Base-by-base conservation (phyloP, 148 eudicot genomes). In the Amaranthus hypochondriacus region DNA sequence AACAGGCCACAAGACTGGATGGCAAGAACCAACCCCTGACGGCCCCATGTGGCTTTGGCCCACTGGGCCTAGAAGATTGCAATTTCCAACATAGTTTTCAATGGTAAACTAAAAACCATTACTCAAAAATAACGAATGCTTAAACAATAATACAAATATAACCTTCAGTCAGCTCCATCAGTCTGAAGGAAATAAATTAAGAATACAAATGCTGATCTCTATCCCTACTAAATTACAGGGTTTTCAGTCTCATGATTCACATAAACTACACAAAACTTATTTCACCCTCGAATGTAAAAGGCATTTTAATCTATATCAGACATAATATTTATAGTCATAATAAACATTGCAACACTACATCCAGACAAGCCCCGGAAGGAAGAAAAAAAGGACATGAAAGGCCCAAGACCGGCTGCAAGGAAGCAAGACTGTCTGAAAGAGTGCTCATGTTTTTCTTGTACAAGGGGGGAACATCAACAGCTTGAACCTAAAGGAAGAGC, bases 381-480 rank as follows among this genome's bases (percentile, higher is more conserved):
- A 21, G n/a, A 56, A 79, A 63, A n/a, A 56, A 79, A 63, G 11
- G 66, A 56, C 46, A 18, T 66, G 57, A 28, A 39, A 48, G 76
- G 58, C 55, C 69, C 77, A 69, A 48, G 62, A 71, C 69, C 53
- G 73, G 65, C 69, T 21, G 68, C 75, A 66, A 79, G 67, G 63
- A 58, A 62, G 64, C 74, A 74, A 69, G 66, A 60, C 54, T 60
- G 57, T 49, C 78, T 65, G 60, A 52, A 71, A 75, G 70, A 73
- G 71, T 64, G 75, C 71, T 75, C 71, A 64, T 56, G 74, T 64
- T 69, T 43, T 68, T 63, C 78, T 75, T 72, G 70, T 79, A 79
- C 82, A 70, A 57, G 74, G 56, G 58, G 61, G 39, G 60, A 57
- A 72, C 39, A 28, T 51, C 66, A 72, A 50, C 71, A 65, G 6